Conservation (phyloP, 805 yeast species). For the Hanseniaspora opuntiae region DNA sequence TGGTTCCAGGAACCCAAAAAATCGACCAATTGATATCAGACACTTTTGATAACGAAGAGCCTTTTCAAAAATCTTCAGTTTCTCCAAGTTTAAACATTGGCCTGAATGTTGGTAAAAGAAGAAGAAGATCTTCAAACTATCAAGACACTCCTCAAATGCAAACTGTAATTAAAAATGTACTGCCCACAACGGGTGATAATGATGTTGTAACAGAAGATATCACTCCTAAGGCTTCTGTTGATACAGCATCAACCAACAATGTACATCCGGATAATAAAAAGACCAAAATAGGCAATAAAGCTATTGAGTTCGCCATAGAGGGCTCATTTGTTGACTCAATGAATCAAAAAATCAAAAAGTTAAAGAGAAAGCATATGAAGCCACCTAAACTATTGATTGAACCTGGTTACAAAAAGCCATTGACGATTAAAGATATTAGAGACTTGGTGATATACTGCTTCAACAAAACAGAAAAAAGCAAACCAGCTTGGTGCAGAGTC, state of each 20-base stretch:
- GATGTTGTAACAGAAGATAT: neutral
- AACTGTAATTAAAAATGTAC: neutral
- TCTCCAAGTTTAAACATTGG: conserved; percentile 7
- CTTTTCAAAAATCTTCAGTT: neutral
- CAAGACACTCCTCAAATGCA: neutral
- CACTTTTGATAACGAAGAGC: neutral
- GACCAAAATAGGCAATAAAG: neutral
- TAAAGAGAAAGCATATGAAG: conserved; percentile 22
- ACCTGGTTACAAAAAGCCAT: conserved; percentile 19
- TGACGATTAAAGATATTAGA: conserved; percentile 32
- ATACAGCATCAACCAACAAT: neutral
- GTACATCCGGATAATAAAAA: neutral
- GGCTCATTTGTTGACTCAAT: neutral
- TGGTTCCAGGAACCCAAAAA: conserved; percentile 6
- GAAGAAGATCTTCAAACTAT: conserved; percentile 11
- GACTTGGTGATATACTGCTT: conserved; percentile 34
- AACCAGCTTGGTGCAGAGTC: conserved; percentile 39
- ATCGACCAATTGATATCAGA: conserved; percentile 5
- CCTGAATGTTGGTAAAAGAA: conserved; percentile 3
- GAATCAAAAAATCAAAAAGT: conserved; percentile 17
- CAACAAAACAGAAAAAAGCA: conserved; percentile 27
- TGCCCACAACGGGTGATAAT: neutral
- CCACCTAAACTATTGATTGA: conserved; percentile 27
- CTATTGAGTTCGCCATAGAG: neutral
- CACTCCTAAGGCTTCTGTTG: neutral